Base-by-base conservation (phyloP, 2,329 filamentous ascomycete species). In the Neospermospora avenae region DNA sequence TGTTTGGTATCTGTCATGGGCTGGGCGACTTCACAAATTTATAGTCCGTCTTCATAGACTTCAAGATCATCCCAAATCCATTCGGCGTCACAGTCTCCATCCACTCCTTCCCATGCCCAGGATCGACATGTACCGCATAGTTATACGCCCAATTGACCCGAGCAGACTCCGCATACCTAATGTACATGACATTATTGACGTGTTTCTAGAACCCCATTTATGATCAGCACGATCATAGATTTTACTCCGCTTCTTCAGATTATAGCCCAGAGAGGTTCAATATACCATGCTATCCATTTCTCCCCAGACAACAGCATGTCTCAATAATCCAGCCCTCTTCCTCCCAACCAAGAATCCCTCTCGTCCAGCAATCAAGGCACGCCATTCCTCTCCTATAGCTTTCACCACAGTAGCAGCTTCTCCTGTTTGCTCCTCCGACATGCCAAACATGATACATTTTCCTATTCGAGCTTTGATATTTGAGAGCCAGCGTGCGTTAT, bases 101-200 rank as follows among this genome's bases (percentile, higher is more conserved):
- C 91, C 92, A 96, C 62, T 83, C 77, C 44, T 78, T 73, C 59
- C 78, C 78, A 65, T 93, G 80, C 31, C 75, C 73, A 0, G 84
- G 83, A 67, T 91, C 86, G 49, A 85, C 77, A 61, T 84, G 76
- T 2, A 80, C 75, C 4, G 85, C 88, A 67, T 90, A 87, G 69
- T 91, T 88, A 59, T 80, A 79, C 25, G 86, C 81, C 88, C 90
- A 96, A 69, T 92, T 90, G 34, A 93, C 83, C 37, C 93, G 83
- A 3, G 86, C 87, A 5, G 88, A 87, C 73, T 97, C 93, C 37
- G 91, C 91, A 73, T 90, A 96, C 63, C 89, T 84, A 67, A 89
- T 86, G 74, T 96, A 96, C 65, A 84, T 84, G 63, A 93, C 86
- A 68, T 96, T 96, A 73, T 96, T 96, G 52, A 96, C 88, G 74